Evolutionary conservation across 495 filamentous ascomycete species (phyloP).

Genomic region (Cercophora sp.): DNA sequence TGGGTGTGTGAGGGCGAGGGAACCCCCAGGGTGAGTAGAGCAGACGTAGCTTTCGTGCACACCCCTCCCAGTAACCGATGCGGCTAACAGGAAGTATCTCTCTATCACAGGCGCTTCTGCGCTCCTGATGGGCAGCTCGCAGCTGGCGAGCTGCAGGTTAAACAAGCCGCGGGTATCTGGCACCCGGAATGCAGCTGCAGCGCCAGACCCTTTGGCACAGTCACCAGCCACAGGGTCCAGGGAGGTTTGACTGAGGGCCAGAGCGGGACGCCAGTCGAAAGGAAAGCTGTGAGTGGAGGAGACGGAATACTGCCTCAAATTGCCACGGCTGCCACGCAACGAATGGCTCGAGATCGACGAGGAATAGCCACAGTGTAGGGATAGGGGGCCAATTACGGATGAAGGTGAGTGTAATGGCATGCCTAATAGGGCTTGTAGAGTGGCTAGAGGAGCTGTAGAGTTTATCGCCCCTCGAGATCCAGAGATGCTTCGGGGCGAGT

Average conservation of each 20-base stretch:
- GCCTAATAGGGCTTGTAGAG: neutral
- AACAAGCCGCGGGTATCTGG: neutral
- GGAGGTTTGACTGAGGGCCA: neutral
- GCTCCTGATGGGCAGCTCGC: neutral
- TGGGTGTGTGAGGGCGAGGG: neutral
- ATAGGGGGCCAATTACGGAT: neutral
- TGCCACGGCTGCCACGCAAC: neutral
- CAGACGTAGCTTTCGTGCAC: no score
- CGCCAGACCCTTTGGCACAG: neutral
- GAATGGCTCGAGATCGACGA: neutral
- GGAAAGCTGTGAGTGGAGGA: no score
- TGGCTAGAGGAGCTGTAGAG: no score
- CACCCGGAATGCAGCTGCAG: neutral
- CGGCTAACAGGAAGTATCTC: conserved; percentile 9
- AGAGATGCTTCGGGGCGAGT: neutral
- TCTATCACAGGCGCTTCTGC: neutral
- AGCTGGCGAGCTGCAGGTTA: neutral
- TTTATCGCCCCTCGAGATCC: neutral
- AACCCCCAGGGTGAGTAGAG: neutral
- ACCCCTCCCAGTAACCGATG: no score
- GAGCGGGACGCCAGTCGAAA: no score
- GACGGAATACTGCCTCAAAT: neutral
- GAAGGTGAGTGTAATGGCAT: neutral
- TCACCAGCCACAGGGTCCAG: conserved; percentile 5
- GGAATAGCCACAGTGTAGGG: neutral